Percentiles rank a stretch among this genome's conserved stretches.
Evolutionary conservation across 148 eudicot species (phyloP).

Genomic region (Fagopyrum homotropicum): DNA sequence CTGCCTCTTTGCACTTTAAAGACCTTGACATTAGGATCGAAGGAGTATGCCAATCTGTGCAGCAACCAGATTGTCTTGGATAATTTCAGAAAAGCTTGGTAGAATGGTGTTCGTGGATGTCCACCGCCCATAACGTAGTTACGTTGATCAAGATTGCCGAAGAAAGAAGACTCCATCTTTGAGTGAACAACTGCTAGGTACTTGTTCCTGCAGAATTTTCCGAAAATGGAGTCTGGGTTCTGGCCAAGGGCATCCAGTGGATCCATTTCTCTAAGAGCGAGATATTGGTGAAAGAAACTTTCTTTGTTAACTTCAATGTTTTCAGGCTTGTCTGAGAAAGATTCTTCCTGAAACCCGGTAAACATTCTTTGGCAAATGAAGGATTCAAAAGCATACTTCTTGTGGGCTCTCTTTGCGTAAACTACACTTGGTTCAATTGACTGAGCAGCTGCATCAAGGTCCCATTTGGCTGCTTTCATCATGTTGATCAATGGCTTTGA

Average conservation of each 20-base stretch:
- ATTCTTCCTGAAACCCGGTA: slow-evolving; percentile 66
- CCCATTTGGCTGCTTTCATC: slow-evolving; percentile 99
- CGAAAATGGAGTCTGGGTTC: slow-evolving; percentile 77
- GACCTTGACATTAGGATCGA: slow-evolving; percentile 74
- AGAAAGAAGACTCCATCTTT: slow-evolving; percentile 92
- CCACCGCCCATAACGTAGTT: slow-evolving; percentile 83
- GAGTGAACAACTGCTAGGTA: slow-evolving; percentile 66
- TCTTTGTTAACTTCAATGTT: slow-evolving; percentile 32
- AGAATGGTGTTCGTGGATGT: slow-evolving; percentile 92
- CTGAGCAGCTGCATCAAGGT: slow-evolving; percentile 92
- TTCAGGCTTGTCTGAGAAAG: slow-evolving; percentile 59
- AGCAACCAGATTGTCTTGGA: slow-evolving; percentile 89
- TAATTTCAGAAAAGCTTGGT: slow-evolving; percentile 84
- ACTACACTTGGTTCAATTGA: slow-evolving; percentile 66
- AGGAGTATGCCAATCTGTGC: slow-evolving; percentile 79
- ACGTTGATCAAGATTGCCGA: slow-evolving; percentile 86
- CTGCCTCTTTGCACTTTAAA: slow-evolving; percentile 69
- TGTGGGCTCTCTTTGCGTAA: slow-evolving; percentile 88
- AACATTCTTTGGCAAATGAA: slow-evolving; percentile 88
- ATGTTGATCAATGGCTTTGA: slow-evolving; percentile 92
- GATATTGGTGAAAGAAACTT: slow-evolving; percentile 75
- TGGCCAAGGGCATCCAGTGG: slow-evolving; percentile 83
- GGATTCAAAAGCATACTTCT: slow-evolving; percentile 87
- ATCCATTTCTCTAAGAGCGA: slow-evolving; percentile 74
- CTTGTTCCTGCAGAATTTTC: slow-evolving; percentile 78